Base-by-base conservation (phyloP, 306 rosid genomes). In the Ormosia emarginata region DNA sequence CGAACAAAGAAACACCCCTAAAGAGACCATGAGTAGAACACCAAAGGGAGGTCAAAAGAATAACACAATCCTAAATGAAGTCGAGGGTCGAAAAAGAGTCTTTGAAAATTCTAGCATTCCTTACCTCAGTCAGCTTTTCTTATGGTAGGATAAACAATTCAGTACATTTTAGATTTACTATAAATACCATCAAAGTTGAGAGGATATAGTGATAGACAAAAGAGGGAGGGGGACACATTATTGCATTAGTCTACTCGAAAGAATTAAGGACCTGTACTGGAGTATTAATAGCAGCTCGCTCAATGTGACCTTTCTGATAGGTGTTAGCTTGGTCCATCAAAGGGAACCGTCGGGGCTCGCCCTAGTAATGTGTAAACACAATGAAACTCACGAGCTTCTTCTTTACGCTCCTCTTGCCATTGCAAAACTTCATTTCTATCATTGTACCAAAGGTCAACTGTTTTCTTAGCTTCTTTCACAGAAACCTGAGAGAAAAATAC, bases 241-340 rank as follows among this genome's bases (percentile, higher is more conserved):
- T 43, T 52, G 77, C 40, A 79, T 65, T 73, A 40, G 37, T 67
- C 30, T 65, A 76, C 62, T 77, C 14, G 47, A 81, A 58, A 81
- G 73, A 81, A 33, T 46, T 79, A 75, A 50, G 44, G 64, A 92
- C 98, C 98, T 93, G 98, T 83, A 95, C 98, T 4, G 98, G 98
- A 30, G 98, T 95, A 81, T 95, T 95, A 63, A 95, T 93, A 81
- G 98, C 98, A 83, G 98, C 98, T 81, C 98, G 87, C 81, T 93
- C 98, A 41, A 95, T 91, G 86, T 95, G 98, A 67, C 97, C 97
- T 86, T 85, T 91, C 80, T 87, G 98, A 83, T 85, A 85, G 37
- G 83, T 76, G 56, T 87, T 88, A 55, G 92, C 92, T 46, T 75
- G 83, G 39, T 65, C 82, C 90, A 90, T 59, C 70, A 93, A 88